Percentiles rank a stretch among this genome's conserved stretches.
Conservation (phyloP, 2,329 filamentous ascomycete species). For the Aureobasidium sp. region DNA sequence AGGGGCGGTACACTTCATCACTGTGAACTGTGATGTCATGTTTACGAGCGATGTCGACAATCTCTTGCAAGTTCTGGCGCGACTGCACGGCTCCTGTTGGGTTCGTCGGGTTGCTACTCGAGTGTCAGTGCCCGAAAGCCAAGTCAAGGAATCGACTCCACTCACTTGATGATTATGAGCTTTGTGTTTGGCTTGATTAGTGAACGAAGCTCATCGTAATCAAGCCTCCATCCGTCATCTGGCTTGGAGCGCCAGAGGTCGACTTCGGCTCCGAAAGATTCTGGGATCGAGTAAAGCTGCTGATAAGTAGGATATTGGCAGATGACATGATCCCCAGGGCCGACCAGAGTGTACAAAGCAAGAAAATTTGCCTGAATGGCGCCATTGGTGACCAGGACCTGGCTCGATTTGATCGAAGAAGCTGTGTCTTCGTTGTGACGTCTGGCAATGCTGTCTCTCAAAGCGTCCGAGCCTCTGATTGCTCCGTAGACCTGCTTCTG, state of each 20-base stretch:
- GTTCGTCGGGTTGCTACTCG: not conserved
- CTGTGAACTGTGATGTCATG: constrained; percentile 61
- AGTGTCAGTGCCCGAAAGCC: not conserved
- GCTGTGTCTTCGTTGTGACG: constrained; percentile 50
- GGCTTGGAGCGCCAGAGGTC: constrained; percentile 65
- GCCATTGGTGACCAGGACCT: constrained; percentile 47
- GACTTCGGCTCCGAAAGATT: constrained; percentile 69
- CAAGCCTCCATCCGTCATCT: constrained; percentile 59
- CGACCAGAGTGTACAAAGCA: constrained; percentile 65
- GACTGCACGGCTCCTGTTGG: not conserved
- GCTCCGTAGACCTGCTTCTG: constrained; percentile 53
- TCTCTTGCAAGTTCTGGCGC: not conserved
- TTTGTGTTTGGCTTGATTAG: constrained; percentile 65
- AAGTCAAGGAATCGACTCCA: not conserved
- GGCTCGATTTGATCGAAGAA: constrained; percentile 57
- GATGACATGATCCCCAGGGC: constrained; percentile 72
- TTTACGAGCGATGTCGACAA: constrained; percentile 57
- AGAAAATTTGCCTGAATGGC: constrained; percentile 82
- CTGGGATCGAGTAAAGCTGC: constrained; percentile 70
- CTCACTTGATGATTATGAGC: constrained; percentile 56
- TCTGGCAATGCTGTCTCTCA: constrained; percentile 59
- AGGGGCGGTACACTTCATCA: constrained; percentile 77
- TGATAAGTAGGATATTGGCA: constrained; percentile 85
- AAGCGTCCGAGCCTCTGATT: constrained; percentile 60
- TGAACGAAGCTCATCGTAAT: constrained; percentile 56